Conservation (phyloP, 768 basidiomycete species). For the Leccinum subtestaceum region DNA sequence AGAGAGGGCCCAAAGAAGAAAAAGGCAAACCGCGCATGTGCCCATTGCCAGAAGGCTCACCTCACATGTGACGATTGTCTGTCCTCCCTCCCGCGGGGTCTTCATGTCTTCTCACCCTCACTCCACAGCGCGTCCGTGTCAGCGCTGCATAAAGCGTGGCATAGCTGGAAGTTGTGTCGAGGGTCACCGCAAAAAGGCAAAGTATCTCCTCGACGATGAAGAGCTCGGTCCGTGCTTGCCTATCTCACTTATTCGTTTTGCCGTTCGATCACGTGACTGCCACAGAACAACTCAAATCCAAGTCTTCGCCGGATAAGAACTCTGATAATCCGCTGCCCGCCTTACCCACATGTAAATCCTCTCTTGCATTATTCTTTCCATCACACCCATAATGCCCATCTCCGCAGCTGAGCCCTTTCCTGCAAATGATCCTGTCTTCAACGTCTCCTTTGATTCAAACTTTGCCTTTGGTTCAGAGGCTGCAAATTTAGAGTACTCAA, state of each 20-base stretch:
- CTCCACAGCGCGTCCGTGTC: conserved; percentile 85
- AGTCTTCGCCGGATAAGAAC: conserved; percentile 26
- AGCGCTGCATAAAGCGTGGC: conserved; percentile 92
- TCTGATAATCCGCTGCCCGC: conserved; percentile 30
- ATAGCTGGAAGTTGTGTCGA: conserved; percentile 87
- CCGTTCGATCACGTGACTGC: conserved; percentile 27
- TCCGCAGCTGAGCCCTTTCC: conserved; percentile 50
- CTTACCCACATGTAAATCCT: conserved; percentile 32
- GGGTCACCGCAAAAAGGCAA: conserved; percentile 96
- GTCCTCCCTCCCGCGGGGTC: conserved; percentile 31
- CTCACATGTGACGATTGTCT: conserved; percentile 97
- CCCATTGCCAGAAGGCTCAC: conserved; percentile 96
- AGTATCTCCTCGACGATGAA: conserved; percentile 92
- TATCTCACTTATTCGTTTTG: background rate
- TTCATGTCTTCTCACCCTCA: conserved; percentile 11
- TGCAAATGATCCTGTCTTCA: conserved; percentile 56
- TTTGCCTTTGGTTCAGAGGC: conserved; percentile 82
- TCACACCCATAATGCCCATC: conserved; percentile 12
- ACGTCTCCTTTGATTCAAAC: conserved; percentile 57
- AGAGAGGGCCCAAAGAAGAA: conserved; percentile 88
- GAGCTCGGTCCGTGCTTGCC: conserved; percentile 66
- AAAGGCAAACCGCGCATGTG: conserved; percentile 91
- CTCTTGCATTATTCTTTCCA: background rate
- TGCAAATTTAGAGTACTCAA: conserved; percentile 92
- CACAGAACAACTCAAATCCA: conserved; percentile 41